Percentiles rank a stretch among this genome's conserved stretches.
phyloP scores from a whole-genome alignment of 768 basidiomycete genomes.

The Rhizopogon vinicolor region DNA sequence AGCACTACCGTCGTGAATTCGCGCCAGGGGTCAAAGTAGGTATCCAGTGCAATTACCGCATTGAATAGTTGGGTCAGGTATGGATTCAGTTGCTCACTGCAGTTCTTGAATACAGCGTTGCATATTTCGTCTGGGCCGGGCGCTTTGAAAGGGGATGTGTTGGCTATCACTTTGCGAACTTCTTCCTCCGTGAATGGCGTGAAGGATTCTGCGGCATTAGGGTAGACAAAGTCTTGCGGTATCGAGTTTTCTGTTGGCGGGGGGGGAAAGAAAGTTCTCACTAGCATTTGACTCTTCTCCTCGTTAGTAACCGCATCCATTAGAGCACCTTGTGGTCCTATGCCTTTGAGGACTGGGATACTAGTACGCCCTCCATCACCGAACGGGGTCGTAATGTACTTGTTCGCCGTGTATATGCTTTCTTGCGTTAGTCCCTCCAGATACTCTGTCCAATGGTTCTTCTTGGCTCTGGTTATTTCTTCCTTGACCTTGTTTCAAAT shows the following conservation, averaged over 20 bases:
- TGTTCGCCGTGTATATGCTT: conserved; percentile 20
- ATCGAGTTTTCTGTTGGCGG: background rate
- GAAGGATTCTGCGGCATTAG: background rate
- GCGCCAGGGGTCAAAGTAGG: conserved; percentile 17
- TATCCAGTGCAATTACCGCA: conserved; percentile 7
- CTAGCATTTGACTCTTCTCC: conserved; percentile 15
- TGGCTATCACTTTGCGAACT: conserved; percentile 1
- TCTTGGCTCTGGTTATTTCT: conserved; percentile 11
- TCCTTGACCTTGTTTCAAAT: conserved; percentile 4
- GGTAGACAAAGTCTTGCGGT: conserved; percentile 2
- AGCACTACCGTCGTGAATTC: conserved; percentile 26
- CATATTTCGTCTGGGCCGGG: conserved; percentile 23
- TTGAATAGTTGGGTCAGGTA: conserved; percentile 8
- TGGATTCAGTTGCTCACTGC: conserved; percentile 5
- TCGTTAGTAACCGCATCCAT: conserved; percentile 6
- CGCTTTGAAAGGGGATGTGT: conserved; percentile 14
- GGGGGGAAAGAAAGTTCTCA: conserved; percentile 19
- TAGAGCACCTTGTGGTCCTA: conserved; percentile 4
- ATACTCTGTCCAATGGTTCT: conserved; percentile 16
- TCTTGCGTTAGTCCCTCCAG: conserved; percentile 13
- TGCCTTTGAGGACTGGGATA: conserved; percentile 12
- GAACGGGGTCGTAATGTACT: conserved; percentile 9
- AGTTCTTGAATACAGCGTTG: conserved; percentile 18
- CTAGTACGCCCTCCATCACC: background rate
- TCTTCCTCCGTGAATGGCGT: conserved; percentile 4